A percentile compares a stretch with the other conserved stretches of the same genome.
Conservation (phyloP, 805 yeast species). For the Ogataea henricii region DNA sequence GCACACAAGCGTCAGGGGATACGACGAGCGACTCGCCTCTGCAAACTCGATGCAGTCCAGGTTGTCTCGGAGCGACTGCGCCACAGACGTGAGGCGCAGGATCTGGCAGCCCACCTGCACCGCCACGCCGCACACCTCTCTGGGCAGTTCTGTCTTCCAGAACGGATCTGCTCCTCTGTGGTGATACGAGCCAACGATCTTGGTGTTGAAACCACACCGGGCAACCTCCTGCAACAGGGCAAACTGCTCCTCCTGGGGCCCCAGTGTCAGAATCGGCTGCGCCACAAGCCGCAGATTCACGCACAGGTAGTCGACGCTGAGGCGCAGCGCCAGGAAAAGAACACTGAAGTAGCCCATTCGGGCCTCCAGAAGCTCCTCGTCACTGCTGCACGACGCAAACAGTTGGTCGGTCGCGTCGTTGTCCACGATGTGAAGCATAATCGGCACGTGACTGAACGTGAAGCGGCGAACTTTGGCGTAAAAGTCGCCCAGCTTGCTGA, state of each 20-base stretch:
- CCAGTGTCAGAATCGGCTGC: background rate
- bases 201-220: background rate
- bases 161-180: background rate
- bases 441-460: slow-evolving; percentile 9
- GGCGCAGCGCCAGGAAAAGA: slow-evolving; percentile 7
- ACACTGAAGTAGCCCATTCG: slow-evolving; percentile 8
- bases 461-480: slow-evolving; percentile 8
- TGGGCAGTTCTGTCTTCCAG: slow-evolving; percentile 1
- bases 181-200: slow-evolving; percentile 5
- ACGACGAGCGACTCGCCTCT: background rate
- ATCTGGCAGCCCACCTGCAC: slow-evolving; percentile 3
- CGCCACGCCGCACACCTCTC: background rate
- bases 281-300: slow-evolving; percentile 7
- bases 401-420: slow-evolving; percentile 1
- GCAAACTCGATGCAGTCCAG: slow-evolving; percentile 5
- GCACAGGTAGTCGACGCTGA: slow-evolving; percentile 9
- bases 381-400: background rate
- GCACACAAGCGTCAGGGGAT: background rate
- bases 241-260: background rate
- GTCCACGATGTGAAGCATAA: slow-evolving; percentile 6
- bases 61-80: slow-evolving; percentile 7
- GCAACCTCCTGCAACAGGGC: slow-evolving; percentile 4
- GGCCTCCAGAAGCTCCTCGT: slow-evolving; percentile 1
- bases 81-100: slow-evolving; percentile 2
- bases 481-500: slow-evolving; percentile 9